Conservation (phyloP, 306 rosid species). For the Mimosa bimucronata region DNA sequence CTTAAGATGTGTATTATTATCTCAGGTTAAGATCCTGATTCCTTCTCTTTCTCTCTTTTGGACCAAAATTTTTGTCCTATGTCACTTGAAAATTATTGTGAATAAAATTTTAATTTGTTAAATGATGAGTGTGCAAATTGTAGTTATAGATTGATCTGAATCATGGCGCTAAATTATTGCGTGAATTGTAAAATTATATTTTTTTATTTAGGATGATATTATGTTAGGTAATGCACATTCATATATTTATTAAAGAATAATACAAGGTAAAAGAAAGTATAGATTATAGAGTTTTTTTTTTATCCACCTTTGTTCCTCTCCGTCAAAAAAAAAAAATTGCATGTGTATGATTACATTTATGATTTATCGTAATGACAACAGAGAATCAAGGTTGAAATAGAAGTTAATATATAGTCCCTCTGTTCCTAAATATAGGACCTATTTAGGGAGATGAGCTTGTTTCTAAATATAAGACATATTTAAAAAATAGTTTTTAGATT, state of each 20-base stretch:
- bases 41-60: neutral
- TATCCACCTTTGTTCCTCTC: no score
- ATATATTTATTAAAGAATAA: neutral
- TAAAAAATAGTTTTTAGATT: no score
- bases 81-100: neutral
- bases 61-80: neutral
- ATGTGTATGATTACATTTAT: no score
- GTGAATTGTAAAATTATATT: no score
- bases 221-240: neutral
- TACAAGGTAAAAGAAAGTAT: neutral
- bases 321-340: no score
- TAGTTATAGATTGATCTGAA: neutral
- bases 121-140: neutral
- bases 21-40: neutral
- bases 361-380: no score
- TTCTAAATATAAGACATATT: no score
- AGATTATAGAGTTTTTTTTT: neutral
- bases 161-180: neutral
- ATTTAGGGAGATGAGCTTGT: no score
- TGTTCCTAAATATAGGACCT: no score
- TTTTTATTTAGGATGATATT: neutral
- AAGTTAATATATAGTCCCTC: no score
- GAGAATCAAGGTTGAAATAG: no score
- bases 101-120: no score
- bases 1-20: neutral